Evolutionary conservation across 768 basidiomycete species (phyloP), one percentile per base, ranked within the genome.

Genomic region (Russula compacta): DNA sequence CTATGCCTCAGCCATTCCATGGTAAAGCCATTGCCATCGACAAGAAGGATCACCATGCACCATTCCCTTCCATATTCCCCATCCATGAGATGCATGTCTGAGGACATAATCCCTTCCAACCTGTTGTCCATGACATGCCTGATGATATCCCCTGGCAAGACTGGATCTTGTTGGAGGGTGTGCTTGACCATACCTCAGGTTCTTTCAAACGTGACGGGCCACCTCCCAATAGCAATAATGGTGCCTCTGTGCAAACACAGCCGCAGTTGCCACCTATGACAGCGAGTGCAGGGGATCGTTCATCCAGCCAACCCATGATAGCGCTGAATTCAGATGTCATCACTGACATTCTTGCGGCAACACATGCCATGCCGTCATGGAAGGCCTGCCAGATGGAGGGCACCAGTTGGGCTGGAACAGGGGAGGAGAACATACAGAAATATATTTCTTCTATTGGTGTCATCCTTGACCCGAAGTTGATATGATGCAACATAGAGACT

Each of bases 71-170:
- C 51, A 56, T 73, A 19, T 73, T 75, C 63, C 69, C 73, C 43
- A 65, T 72, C 54, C 74, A 74, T 48, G 73, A 76, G 64, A 72
- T 73, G 71, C 72, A 74, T 11, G 72, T 73, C 54, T 72, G 70
- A 42, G 73, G 67, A 19, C 68, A 59, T 47, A 39, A 71, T 56
- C 73, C 71, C 44, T 75, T 74, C 56, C 3, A 8, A 59, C 68
- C 69, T 24, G 12, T 60, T 32, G 35, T 4, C 52, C 70, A 64
- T 24, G 21, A 3, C 42, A 43, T 71, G 0, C 64, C 69, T 29
- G 44, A 56, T 59, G 58, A 68, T 0, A 11, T 12, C 6, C 9
- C 24, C 21, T 59, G 61, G 61, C 56, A 62, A 53, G 42, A 58
- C 19, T 61, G 60, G 56, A 44, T 61, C 24, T 6, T 10, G 9